Evolutionary conservation across 352 stramenopile species (phyloP).

Genomic region (Stramenopiles sp.): DNA sequence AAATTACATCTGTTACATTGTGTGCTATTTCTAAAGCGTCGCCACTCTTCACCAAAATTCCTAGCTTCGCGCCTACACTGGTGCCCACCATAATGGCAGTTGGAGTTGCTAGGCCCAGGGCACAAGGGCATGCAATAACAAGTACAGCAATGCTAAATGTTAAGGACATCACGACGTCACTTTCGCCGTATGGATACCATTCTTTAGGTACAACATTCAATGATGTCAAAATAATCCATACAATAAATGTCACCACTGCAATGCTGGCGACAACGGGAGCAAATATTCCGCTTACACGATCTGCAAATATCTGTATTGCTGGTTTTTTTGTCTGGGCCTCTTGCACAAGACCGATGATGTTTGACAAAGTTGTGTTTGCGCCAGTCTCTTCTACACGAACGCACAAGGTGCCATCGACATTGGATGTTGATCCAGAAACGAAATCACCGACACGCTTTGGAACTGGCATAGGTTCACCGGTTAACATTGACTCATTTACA

Average conservation of each 20-base stretch:
- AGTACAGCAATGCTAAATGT: slow-evolving; percentile 90
- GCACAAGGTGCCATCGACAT: slow-evolving; percentile 64
- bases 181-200: background rate
- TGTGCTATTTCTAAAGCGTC: slow-evolving; percentile 68
- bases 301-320: slow-evolving; percentile 89
- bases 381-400: slow-evolving; percentile 76
- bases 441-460: slow-evolving; percentile 61
- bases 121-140: slow-evolving; percentile 96
- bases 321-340: slow-evolving; percentile 90
- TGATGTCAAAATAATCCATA: slow-evolving; percentile 67
- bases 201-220: slow-evolving; percentile 34
- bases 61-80: slow-evolving; percentile 78
- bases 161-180: slow-evolving; percentile 69
- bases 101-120: slow-evolving; percentile 88
- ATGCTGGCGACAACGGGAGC: slow-evolving; percentile 76
- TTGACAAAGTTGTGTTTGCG: slow-evolving; percentile 72
- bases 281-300: slow-evolving; percentile 72
- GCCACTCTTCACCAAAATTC: slow-evolving; percentile 95
- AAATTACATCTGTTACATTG: slow-evolving; percentile 81
- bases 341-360: slow-evolving; percentile 96
- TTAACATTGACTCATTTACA: slow-evolving; percentile 83
- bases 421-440: slow-evolving; percentile 71
- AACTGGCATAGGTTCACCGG: slow-evolving; percentile 63
- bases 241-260: slow-evolving; percentile 74
- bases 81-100: slow-evolving; percentile 96